Base-by-base conservation (phyloP, 371 early-diverging fungal genomes). In the Rhizomucor pusillus region DNA sequence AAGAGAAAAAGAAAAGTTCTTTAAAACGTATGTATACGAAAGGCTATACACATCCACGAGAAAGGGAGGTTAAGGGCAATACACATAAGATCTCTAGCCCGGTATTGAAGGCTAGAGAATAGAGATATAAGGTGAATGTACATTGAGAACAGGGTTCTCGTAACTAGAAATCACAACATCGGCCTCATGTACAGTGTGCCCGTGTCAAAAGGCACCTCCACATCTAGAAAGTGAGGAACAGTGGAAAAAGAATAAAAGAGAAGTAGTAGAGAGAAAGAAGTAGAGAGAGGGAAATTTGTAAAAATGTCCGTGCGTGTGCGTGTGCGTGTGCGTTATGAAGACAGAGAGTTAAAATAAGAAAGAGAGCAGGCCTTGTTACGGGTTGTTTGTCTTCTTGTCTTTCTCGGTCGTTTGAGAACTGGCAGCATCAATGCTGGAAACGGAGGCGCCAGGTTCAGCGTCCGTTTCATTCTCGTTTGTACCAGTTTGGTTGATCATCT, bases 401-500 rank as follows among this genome's bases (percentile, higher is more conserved):
- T 19, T 12, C 16, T 41, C 39, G 43, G 34, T 39, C 35, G 25
- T 36, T 43, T 25, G 35, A 11, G 7, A 3, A 29, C 7, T 29
- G 29, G 29, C 29, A 29, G 29, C 40, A 16, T 39, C 25, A 22
- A 23, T 16, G 37, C 36, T 45, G 44, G 36, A 40, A 24, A 14
- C n/a, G 1, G 46, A 20, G 39, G 23, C 20, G 14, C 9, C 24
- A 13, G 33, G 5, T 24, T 34, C 50, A 43, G 16, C 11, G 29
- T 48, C 48, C 22, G 43, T 11, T 12, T 19, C 23, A 19, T 24
- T 37, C 18, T n/a, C 33, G 5, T 18, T 44, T 18, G 43, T 37
- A 13, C 50, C 62, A 52, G 49, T 60, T 33, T 66, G 59, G 45
- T 69, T 67, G 41, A 75, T 59, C 16, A 72, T 55, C 56, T 69